A percentile compares a stretch with the other conserved stretches of the same genome.
phyloP scores from a whole-genome alignment of 805 yeast species.

The Saccharomycopsis guyanensis region DNA sequence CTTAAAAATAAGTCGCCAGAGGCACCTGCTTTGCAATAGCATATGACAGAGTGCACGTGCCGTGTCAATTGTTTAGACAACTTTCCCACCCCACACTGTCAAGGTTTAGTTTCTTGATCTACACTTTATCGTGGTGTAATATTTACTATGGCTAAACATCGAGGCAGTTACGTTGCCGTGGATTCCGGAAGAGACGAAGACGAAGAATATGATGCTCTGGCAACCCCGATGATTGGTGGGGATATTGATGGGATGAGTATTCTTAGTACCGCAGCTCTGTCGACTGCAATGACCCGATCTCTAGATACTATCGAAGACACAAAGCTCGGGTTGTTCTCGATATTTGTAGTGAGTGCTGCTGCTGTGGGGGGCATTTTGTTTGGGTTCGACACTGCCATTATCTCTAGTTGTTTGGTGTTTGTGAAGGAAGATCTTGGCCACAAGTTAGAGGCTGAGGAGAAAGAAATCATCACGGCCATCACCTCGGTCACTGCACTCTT shows the following conservation, averaged over 20 bases:
- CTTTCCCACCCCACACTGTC: too few relatives aligned
- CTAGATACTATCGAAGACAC: slow-evolving; percentile 21
- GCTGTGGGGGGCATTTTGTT: slow-evolving; percentile 56
- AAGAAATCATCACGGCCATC: slow-evolving; percentile 37
- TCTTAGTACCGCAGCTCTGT: neutral
- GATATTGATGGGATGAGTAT: too few relatives aligned
- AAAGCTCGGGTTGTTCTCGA: slow-evolving; percentile 13
- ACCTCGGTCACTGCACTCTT: slow-evolving; percentile 49
- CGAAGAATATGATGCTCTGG: too few relatives aligned
- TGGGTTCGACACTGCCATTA: slow-evolving; percentile 61
- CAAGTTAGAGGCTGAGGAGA: slow-evolving; percentile 30
- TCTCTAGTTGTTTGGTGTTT: slow-evolving; percentile 49
- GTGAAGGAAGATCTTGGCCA: slow-evolving; percentile 33
- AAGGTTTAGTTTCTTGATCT: too few relatives aligned
- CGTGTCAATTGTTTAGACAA: too few relatives aligned
- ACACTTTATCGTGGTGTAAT: neutral
- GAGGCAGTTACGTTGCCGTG: neutral
- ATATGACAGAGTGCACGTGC: too few relatives aligned
- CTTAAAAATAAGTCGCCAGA: too few relatives aligned
- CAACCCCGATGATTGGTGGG: neutral
- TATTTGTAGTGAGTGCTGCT: slow-evolving; percentile 28
- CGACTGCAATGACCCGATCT: slow-evolving; percentile 5
- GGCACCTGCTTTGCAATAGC: too few relatives aligned
- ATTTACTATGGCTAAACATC: neutral
- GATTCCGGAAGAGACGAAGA: too few relatives aligned